These are phyloP conservation scores for Phytophthora megakarya DNA, from an alignment of 352 stramenopile genomes.

Conservation along the genomic window DNA sequence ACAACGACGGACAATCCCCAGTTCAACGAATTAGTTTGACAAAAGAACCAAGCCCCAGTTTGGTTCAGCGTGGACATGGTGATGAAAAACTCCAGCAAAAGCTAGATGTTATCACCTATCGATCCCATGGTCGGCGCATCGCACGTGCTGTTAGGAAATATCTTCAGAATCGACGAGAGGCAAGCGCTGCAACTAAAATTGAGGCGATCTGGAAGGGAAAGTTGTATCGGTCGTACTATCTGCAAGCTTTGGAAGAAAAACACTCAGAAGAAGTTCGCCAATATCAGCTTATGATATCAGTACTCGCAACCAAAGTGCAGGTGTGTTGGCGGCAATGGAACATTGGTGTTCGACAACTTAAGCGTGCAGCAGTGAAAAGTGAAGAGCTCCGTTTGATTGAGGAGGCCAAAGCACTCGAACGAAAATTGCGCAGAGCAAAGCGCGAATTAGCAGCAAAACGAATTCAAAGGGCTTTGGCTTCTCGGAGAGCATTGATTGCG, in stretches of 20 bases:
- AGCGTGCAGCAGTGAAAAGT: conserved; percentile 36
- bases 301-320: conserved; percentile 41
- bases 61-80: not conserved
- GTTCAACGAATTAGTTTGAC: not conserved
- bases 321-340: conserved; percentile 43
- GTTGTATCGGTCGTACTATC: conserved; percentile 23
- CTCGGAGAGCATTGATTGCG: conserved; percentile 9
- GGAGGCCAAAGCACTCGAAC: conserved; percentile 29
- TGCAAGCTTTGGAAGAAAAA: conserved; percentile 25
- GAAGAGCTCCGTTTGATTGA: conserved; percentile 42
- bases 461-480: conserved; percentile 29
- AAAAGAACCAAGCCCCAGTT: not conserved
- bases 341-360: conserved; percentile 24
- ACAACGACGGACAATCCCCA: not conserved
- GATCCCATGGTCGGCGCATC: conserved; percentile 22
- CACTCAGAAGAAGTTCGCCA: conserved; percentile 24
- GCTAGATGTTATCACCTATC: conserved; percentile 16
- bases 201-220: conserved; percentile 33
- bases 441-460: conserved; percentile 22
- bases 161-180: conserved; percentile 5
- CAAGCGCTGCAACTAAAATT: conserved; percentile 34
- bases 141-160: conserved; percentile 21
- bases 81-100: conserved; percentile 12
- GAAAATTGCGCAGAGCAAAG: conserved; percentile 12
- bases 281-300: conserved; percentile 33